Evolutionary conservation across 768 basidiomycete genomes (phyloP), one percentile per base, ranked within the genome.

Genomic region (Termitomyces sp.): DNA sequence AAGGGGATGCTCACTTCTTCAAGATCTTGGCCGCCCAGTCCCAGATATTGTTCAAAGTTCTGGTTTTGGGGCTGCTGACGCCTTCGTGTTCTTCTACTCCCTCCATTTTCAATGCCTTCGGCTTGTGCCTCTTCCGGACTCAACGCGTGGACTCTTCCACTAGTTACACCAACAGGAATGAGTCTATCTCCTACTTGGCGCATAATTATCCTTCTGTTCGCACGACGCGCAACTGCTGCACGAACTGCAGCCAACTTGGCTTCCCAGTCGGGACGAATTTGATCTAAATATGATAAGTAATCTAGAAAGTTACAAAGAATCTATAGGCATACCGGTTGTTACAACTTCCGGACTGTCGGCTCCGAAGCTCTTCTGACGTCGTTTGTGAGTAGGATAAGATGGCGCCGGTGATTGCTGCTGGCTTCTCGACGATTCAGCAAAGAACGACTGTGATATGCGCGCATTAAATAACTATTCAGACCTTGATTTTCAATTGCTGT

Each of bases 231-330:
- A 37, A 94, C 95, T n/a, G 93, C 89, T 34, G 97, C 96, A 58
- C 91, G 89, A 46, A 98, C 93, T 39, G 94, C 88, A 49, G 93
- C 94, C 41, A 98, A 75, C 73, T 98, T 98, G 45, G 88, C 84
- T 76, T 98, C 95, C 97, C 97, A 98, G 71, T 98, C 96, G 1
- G 97, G 96, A 55, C 95, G 89, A 60, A 98, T 95, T 73, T 94
- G 89, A 76, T 99, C 97, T 96, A 37, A 63, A 55, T 20, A 54
- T 58, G 58, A 55, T 62, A 57, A 30, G 58, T 41, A 57, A 47
- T 57, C 62, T 11, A 41, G 37, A 16, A 31, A 20, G n/a, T 54
- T 52, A 27, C 1, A 49, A 33, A 59, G 41, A 44, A 61, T 54
- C 62, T 8, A 15, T 13, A 52, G 37, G 72, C 82, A 61, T 59